Base-by-base conservation (phyloP, 495 filamentous ascomycete genomes). In the Collariella sp. region DNA sequence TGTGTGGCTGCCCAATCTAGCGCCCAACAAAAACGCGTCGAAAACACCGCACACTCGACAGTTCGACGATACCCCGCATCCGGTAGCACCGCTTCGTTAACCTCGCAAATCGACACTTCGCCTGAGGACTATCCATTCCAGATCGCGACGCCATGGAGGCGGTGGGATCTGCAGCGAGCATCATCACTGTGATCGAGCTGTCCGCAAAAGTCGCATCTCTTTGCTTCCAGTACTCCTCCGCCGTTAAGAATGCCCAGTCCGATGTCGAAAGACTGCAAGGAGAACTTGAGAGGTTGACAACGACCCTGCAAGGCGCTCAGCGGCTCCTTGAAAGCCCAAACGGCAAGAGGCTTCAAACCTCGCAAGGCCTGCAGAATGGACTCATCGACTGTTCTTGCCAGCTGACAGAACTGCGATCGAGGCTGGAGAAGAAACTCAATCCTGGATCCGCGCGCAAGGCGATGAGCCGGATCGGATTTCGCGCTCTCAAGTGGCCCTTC, bases 131-230 rank as follows among this genome's bases (percentile, higher is more conserved):
- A 42, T 42, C 18, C 39, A 42, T 42, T 42, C 18, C 18, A 42
- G 39, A 22, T 53, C 22, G 34, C 31, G 36, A 41, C 48, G 24
- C 48, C 33, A 52, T 52, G 50, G 50, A 52, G 50, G 50, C 5
- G 40, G 15, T 52, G 2, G 50, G 52, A 42, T 41, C 52, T 20
- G 67, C 62, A 35, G 63, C 68, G 40, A 70, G 66, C 60, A 59
- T 66, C 46, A 67, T 72, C 44, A 65, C 64, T 15, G 62, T 73
- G 11, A 56, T 75, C 47, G 62, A 72, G 31, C 54, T 70, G 24
- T 59, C 69, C 18, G 57, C 57, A 18, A 62, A 60, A 50, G 54
- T 73, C 44, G 49, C 50, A 2, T 47, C 55, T 16, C 48, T 71
- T 15, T 73, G 67, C 55, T 57, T 59, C 18, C 45, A 59, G 20